Evolutionary conservation across 2,329 filamentous ascomycete genomes (phyloP).

Genomic region (Cladorrhinum sp.): DNA sequence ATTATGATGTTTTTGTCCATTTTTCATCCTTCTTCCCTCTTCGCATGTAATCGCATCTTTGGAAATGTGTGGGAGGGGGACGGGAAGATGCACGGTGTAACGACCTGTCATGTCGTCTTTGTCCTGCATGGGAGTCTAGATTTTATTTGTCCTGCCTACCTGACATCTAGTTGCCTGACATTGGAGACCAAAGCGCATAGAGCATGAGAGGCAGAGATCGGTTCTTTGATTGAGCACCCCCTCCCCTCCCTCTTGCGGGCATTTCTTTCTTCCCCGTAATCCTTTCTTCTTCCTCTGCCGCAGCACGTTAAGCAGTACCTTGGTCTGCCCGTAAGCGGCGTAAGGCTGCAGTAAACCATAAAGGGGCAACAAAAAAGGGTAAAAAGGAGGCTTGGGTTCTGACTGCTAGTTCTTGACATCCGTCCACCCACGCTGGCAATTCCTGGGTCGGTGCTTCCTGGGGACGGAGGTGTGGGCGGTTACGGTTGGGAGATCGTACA

Average conservation of each 20-base stretch:
- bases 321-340: constrained; percentile 5
- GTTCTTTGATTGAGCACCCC: not conserved
- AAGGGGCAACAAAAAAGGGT: not conserved
- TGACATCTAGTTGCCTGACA: not conserved
- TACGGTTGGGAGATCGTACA: not conserved
- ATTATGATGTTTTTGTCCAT: constrained; percentile 11
- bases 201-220: not conserved
- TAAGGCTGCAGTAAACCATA: constrained; percentile 13
- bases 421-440: not conserved
- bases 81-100: not conserved
- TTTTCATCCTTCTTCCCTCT: not conserved
- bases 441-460: not conserved
- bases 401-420: not conserved
- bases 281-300: not conserved
- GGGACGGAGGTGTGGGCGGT: not conserved
- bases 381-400: constrained; percentile 4
- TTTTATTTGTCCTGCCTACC: not conserved
- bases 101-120: not conserved
- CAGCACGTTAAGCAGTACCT: not conserved
- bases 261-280: not conserved
- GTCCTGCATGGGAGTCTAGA: not conserved
- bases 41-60: not conserved
- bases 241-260: not conserved
- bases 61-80: not conserved
- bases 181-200: not conserved